A percentile compares a stretch with the other conserved stretches of the same genome.
phyloP scores from a whole-genome alignment of 2,329 filamentous ascomycete genomes.

The Geosmithia flava region DNA sequence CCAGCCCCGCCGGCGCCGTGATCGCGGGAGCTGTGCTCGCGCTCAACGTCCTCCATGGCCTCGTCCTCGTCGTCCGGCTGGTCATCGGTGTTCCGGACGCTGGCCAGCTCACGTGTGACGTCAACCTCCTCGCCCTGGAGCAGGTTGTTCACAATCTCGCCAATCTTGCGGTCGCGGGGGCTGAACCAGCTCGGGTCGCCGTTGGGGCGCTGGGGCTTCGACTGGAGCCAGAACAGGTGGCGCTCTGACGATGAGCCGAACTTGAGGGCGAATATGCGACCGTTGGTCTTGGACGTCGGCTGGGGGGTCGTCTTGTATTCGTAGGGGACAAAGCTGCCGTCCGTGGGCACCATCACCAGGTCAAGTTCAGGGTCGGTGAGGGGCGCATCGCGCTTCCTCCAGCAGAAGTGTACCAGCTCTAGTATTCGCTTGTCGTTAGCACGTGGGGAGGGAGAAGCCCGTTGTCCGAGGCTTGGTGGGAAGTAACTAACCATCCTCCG shows the following conservation, averaged over 20 bases:
- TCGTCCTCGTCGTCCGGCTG: constrained; percentile 47
- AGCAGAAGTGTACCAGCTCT: constrained; percentile 70
- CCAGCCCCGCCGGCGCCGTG: constrained; percentile 71
- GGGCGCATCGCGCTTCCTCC: constrained; percentile 62
- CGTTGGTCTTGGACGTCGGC: constrained; percentile 58
- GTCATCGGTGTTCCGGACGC: constrained; percentile 35
- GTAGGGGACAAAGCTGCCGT: constrained; percentile 80
- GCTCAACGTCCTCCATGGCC: constrained; percentile 50
- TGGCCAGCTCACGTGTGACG: constrained; percentile 58
- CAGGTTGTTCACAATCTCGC: constrained; percentile 72
- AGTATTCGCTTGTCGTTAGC: background rate
- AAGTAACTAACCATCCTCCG: constrained; percentile 60
- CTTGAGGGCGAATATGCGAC: constrained; percentile 85
- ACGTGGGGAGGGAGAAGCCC: background rate
- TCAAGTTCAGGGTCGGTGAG: constrained; percentile 70
- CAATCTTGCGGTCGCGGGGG: constrained; percentile 73
- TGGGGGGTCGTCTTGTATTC: constrained; percentile 44
- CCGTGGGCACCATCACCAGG: constrained; percentile 83
- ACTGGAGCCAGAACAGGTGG: constrained; percentile 94
- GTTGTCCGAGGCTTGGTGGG: background rate
- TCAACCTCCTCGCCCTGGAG: constrained; percentile 85
- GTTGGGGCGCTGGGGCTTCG: constrained; percentile 61
- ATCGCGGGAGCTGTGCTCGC: constrained; percentile 44
- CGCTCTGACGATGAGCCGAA: constrained; percentile 87
- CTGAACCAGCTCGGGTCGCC: constrained; percentile 70